Evolutionary conservation across 2,329 filamentous ascomycete genomes (phyloP), one percentile per base, ranked within the genome.

Genomic region (Bertia moriformis): DNA sequence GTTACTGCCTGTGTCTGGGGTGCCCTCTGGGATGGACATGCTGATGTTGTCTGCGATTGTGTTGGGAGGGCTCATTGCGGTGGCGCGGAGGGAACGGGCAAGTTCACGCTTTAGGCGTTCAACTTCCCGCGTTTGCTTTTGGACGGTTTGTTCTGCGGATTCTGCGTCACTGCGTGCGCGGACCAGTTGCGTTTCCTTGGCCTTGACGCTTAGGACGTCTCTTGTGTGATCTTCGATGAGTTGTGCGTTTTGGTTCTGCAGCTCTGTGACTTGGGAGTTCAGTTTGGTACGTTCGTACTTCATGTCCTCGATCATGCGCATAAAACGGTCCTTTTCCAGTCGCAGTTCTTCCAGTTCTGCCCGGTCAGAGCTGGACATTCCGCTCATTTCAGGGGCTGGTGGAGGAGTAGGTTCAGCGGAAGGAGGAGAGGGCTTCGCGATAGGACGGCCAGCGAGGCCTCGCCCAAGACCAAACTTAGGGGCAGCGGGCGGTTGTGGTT

Each of bases 171-270:
- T 87, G 40, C 88, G 73, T 10, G 91, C 88, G 35, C 91, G 80
- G 7, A 96, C 89, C 4, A 98, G 71, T 51, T 98, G 91, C 3
- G 91, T 96, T 58, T 98, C 91, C 60, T 98, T 98, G 13, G 91
- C 91, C 58, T 96, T 96, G 62, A 98, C 93, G 49, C 87, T 91
- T 32, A 98, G 68, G 0, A 95, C 86, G 51, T 98, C 89, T 37
- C 89, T 73, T 0, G 91, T 98, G 56, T 96, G 89, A 51, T 96
- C 89, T 59, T 98, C 91, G 44, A 98, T 98, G 22, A 98, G 68
- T 45, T 91, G 83, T 18, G 91, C 91, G 51, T 98, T 98, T 55
- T 95, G 86, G 51, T 94, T 93, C 61, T 95, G 93, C 19, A 98
- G 71, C 59, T 96, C 91, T 48, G 89, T 82, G 32, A 96, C 81